Base-by-base conservation (phyloP, 2,329 filamentous ascomycete species). In the Botrytis medusae region DNA sequence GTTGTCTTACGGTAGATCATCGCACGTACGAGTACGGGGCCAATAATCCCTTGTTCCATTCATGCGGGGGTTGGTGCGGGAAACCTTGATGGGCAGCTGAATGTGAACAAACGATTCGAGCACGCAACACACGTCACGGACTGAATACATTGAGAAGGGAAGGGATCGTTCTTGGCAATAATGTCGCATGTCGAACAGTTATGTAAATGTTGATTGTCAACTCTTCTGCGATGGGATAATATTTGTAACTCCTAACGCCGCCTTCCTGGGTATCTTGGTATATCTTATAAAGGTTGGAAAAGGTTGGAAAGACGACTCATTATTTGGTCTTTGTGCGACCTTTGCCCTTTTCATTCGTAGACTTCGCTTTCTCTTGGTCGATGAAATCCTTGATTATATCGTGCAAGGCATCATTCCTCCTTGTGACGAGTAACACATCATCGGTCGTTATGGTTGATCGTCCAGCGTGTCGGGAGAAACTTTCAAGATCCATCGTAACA, bases 351-450 rank as follows among this genome's bases (percentile, higher is more conserved):
- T 59, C 71, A 34, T 59, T 72, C n/a, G 32, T 60, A 29, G 68
- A 72, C 60, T 73, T 72, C 14, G 85, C 86, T 79, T 87, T 88
- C 75, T 86, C 84, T 77, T 86, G 83, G 72, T 94, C 91, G 42
- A 94, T 84, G 78, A 90, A 90, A 69, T 88, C 86, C 81, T 88
- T 88, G 80, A 99, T 87, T 48, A 98, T 90, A 25, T 87, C 87
- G 77, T 95, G 90, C 32, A 99, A 83, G 29, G 94, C 94, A 73
- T 95, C 92, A 78, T 98, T 99, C 74, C 95, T 90, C 75, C 96
- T 87, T 40, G 93, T 91, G 44, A 99, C 88, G 12, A 99, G 87
- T 79, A 98, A 84, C 20, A 98, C 95, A 81, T 99, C 96, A 69
- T 95, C 92, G 0, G 92, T 92, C 54, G 91, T 93, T 77, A 99